phyloP scores from a whole-genome alignment of 176 grass and related monocot species.

The Oryza coarctata region DNA sequence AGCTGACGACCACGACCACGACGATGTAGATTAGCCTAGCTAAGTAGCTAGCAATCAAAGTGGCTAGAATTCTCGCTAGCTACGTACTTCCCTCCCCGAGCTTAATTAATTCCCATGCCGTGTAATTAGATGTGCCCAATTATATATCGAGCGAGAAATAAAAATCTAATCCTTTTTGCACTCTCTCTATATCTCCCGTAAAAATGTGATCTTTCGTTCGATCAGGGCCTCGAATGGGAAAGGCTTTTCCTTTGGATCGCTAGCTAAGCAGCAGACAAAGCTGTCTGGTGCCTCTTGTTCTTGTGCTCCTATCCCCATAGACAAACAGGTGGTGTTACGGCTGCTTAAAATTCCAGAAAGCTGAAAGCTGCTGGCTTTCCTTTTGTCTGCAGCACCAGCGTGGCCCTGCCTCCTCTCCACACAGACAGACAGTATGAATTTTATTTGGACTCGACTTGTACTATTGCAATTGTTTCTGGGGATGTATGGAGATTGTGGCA shows the following conservation, averaged over 20 bases:
- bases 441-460: not conserved
- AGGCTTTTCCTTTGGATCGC: constrained; percentile 11
- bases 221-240: not conserved
- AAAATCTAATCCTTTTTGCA: not conserved
- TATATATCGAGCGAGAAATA: constrained; percentile 32
- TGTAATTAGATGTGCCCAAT: constrained; percentile 59
- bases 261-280: constrained; percentile 29
- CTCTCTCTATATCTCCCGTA: not conserved
- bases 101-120: not conserved
- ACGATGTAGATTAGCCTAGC: constrained; percentile 16
- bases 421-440: not conserved
- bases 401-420: constrained; percentile 1
- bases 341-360: constrained; percentile 41
- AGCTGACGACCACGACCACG: not conserved
- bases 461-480: constrained; percentile 3
- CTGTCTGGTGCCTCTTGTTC: constrained; percentile 9
- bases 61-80: constrained; percentile 14
- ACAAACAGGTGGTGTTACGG: constrained; percentile 25
- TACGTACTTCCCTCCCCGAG: not conserved
- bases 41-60: not conserved
- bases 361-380: constrained; percentile 53
- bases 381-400: constrained; percentile 36
- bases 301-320: constrained; percentile 25
- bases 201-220: not conserved
- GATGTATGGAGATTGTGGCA: not conserved